These are phyloP conservation scores for Hyphochytrium catenoides DNA, from an alignment of 352 stramenopile species.

Conservation along the genomic window DNA sequence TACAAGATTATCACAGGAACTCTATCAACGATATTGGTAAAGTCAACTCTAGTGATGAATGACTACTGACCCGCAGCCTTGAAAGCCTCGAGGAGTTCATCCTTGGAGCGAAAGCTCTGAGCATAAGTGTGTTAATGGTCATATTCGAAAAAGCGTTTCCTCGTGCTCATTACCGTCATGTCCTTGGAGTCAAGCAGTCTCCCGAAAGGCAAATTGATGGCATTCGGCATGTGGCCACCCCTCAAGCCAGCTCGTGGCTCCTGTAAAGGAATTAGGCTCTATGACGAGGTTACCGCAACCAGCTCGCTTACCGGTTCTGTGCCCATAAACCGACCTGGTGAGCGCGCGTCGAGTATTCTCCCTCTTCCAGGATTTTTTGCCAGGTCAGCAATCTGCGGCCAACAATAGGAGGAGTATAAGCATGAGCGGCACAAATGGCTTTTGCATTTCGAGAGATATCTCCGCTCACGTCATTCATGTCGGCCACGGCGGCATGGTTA, in stretches of 20 bases:
- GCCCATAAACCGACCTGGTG: slow-evolving; percentile 54
- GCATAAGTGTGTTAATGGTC: slow-evolving; percentile 7
- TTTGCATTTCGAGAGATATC: no score
- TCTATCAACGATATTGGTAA: no score
- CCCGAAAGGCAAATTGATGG: slow-evolving; percentile 68
- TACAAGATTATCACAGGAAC: no score
- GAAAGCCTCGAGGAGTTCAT: slow-evolving; percentile 50
- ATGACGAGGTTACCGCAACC: neutral
- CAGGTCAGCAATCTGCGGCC: no score
- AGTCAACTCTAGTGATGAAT: no score
- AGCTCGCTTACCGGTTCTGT: slow-evolving; percentile 31
- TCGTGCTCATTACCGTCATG: slow-evolving; percentile 26
- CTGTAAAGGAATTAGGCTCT: slow-evolving; percentile 9
- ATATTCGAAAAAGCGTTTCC: slow-evolving; percentile 14
- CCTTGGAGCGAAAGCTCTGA: slow-evolving; percentile 37
- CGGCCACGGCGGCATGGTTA: no score
- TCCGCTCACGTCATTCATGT: no score
- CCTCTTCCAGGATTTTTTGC: no score
- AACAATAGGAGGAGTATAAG: no score
- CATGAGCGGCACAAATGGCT: no score
- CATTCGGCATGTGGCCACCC: slow-evolving; percentile 68
- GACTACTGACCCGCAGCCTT: slow-evolving; percentile 27
- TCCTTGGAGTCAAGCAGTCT: slow-evolving; percentile 58
- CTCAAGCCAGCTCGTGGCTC: slow-evolving; percentile 71
- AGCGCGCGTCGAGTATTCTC: slow-evolving; percentile 70